Conservation (phyloP, 2,329 filamentous ascomycete genomes). For the Trichoderma sp. region DNA sequence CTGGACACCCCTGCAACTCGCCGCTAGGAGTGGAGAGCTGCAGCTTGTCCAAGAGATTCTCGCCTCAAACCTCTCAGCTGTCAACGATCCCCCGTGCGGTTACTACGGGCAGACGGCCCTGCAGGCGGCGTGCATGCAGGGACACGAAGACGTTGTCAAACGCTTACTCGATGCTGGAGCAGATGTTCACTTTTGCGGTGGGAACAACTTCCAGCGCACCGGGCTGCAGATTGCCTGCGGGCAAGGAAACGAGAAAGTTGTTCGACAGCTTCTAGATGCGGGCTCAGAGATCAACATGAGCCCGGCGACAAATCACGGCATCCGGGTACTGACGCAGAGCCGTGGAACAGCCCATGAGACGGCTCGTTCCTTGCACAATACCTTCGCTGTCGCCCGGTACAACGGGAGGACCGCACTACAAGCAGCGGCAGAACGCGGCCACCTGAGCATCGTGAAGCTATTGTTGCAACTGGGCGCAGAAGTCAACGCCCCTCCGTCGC, state of each 20-base stretch:
- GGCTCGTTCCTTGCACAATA: background rate
- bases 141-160: slow-evolving; percentile 34
- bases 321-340: slow-evolving; percentile 1
- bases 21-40: slow-evolving; percentile 40
- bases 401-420: slow-evolving; percentile 30
- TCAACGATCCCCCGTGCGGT: slow-evolving; percentile 39
- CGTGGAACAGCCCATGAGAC: background rate
- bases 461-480: slow-evolving; percentile 38
- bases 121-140: slow-evolving; percentile 40
- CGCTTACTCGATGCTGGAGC: slow-evolving; percentile 36
- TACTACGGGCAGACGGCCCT: slow-evolving; percentile 45
- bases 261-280: slow-evolving; percentile 22
- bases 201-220: slow-evolving; percentile 43
- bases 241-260: slow-evolving; percentile 31
- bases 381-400: slow-evolving; percentile 21
- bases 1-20: slow-evolving; percentile 42
- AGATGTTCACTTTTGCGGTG: slow-evolving; percentile 26
- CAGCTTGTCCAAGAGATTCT: slow-evolving; percentile 35
- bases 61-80: slow-evolving; percentile 34
- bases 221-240: slow-evolving; percentile 45
- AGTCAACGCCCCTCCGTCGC: slow-evolving; percentile 35
- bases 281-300: slow-evolving; percentile 19
- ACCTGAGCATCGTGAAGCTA: slow-evolving; percentile 27
- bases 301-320: slow-evolving; percentile 7
- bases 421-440: slow-evolving; percentile 15